A percentile compares a stretch with the other conserved stretches of the same genome.
These are phyloP conservation scores for Linnemannia zychae DNA, from an alignment of 192 early-diverging fungal species.

Conservation along the genomic window DNA sequence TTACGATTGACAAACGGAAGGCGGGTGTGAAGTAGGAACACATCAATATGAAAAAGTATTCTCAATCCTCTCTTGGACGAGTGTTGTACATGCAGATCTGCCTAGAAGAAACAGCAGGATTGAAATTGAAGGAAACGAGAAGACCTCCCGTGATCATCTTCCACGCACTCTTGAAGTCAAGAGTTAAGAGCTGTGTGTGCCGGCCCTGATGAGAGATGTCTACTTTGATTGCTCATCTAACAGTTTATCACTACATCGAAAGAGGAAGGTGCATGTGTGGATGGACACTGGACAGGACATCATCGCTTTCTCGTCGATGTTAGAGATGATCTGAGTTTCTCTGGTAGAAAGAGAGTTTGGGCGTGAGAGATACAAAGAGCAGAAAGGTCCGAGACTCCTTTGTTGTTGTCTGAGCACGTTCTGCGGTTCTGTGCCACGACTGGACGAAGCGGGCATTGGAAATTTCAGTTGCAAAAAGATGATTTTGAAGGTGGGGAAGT, in stretches of 20 bases:
- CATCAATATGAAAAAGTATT: too few species aligned
- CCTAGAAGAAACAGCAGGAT: neutral
- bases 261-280: conserved; percentile 3
- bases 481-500: too few species aligned
- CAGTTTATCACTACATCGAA: neutral
- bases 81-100: neutral
- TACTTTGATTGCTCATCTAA: neutral
- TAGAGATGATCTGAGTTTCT: conserved; percentile 7
- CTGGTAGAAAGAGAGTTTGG: neutral
- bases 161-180: neutral
- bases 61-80: too few species aligned
- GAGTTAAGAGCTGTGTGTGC: neutral
- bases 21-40: too few species aligned
- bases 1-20: too few species aligned
- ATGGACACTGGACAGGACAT: conserved; percentile 1
- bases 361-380: too few species aligned
- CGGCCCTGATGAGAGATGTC: neutral
- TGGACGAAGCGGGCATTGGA: conserved; percentile 4
- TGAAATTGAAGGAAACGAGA: neutral
- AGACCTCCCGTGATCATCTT: too few species aligned
- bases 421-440: neutral
- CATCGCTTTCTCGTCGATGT: too few species aligned
- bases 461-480: neutral
- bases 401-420: neutral
- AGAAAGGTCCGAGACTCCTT: neutral